phyloP scores from a whole-genome alignment of 495 filamentous ascomycete genomes.

The Apodospora peruviana region DNA sequence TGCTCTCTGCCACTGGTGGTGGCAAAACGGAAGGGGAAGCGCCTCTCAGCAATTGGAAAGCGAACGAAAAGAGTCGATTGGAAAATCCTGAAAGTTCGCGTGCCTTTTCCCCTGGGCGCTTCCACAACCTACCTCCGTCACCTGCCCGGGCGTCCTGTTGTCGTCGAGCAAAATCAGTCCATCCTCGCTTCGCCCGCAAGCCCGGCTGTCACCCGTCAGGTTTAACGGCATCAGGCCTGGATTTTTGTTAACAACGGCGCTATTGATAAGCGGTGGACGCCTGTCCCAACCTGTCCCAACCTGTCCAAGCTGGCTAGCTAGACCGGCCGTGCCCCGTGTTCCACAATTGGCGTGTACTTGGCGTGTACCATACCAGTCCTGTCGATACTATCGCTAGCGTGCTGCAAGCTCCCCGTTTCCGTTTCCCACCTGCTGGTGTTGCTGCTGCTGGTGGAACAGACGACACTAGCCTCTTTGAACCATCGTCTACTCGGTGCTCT shows the following conservation, averaged over 20 bases:
- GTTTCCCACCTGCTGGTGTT: constrained; percentile 19
- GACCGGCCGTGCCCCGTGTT: constrained; percentile 15
- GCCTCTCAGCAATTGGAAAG: too few relatives aligned
- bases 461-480: constrained; percentile 1
- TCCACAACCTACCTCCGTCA: too few relatives aligned
- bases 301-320: constrained; percentile 1
- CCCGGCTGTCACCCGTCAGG: too few relatives aligned
- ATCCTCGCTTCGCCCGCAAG: too few relatives aligned
- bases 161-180: too few relatives aligned
- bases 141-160: too few relatives aligned
- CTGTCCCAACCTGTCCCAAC: not conserved
- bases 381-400: constrained; percentile 28
- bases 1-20: not conserved
- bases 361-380: constrained; percentile 20
- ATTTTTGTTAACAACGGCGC: too few relatives aligned
- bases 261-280: constrained; percentile 21
- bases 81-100: too few relatives aligned
- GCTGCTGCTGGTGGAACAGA: not conserved
- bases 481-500: constrained; percentile 4
- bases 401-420: constrained; percentile 30
- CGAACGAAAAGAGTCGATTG: too few relatives aligned
- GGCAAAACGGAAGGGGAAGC: not conserved
- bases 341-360: constrained; percentile 19
- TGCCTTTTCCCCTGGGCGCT: too few relatives aligned
- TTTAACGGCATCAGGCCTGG: too few relatives aligned